These are phyloP conservation scores for Pistacia vera DNA, from an alignment of 345 rosid species.

Conservation along the genomic window DNA sequence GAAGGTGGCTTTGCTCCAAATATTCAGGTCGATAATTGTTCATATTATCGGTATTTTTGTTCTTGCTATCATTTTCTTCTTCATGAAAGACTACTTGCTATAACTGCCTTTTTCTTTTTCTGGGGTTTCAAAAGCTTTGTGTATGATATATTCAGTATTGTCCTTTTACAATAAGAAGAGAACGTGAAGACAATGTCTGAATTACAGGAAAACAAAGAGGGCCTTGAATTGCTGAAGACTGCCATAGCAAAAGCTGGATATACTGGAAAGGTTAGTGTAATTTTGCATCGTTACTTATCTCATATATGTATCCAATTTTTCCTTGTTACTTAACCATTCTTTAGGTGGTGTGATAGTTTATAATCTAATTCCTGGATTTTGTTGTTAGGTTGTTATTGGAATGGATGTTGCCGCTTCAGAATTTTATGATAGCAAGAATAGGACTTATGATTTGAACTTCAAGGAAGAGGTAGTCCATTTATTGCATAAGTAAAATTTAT, in stretches of 20 bases:
- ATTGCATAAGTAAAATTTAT: not conserved
- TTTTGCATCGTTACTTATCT: not conserved
- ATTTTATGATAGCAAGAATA: conserved; percentile 52
- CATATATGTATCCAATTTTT: not conserved
- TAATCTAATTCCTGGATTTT: not conserved
- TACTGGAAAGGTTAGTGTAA: conserved; percentile 46
- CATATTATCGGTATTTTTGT: not conserved
- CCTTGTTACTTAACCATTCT: not conserved
- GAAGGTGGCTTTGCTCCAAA: conserved; percentile 73
- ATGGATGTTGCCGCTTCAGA: conserved; percentile 84
- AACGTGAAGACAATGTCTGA: not conserved
- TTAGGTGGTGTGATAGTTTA: not conserved
- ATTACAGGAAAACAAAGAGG: conserved; percentile 71
- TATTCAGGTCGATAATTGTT: conserved; percentile 43
- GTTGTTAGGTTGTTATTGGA: conserved; percentile 64
- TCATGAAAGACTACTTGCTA: not conserved
- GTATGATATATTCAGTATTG: not conserved
- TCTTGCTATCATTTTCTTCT: not conserved
- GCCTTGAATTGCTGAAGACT: conserved; percentile 66
- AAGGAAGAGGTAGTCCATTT: conserved; percentile 51
- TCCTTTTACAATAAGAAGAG: not conserved
- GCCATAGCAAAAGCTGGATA: conserved; percentile 73
- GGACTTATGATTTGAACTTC: conserved; percentile 64
- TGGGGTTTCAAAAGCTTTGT: not conserved
- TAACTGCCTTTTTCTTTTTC: not conserved